Evolutionary conservation across 352 stramenopile genomes (phyloP), one percentile per base, ranked within the genome.

Genomic region (Phytophthora pluvialis): DNA sequence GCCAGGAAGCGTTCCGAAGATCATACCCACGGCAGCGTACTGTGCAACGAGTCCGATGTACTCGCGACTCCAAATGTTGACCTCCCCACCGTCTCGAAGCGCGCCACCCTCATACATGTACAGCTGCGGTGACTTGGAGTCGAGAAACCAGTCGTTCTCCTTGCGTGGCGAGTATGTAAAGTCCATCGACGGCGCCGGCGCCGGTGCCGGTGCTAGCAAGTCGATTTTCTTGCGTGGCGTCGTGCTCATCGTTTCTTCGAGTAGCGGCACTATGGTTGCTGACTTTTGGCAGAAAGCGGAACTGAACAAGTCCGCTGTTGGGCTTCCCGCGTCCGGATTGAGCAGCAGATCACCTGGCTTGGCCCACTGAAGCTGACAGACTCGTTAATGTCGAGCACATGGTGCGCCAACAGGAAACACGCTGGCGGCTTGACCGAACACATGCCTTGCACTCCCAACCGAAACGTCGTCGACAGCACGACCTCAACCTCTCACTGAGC

Each of bases 31-130:
- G 3, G 65, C 64, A 1, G 75, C 70, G 28, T 84, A 84, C 57
- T 84, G 76, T 13, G 49, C 60, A 21, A 83, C 33, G 6, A 86
- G 50, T 11, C 70, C 73, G 33, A 82, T 75, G 46, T 78, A 72
- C 18, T 83, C 67, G 1, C 62, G 57, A 57, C 72, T 73, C 57
- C 60, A 77, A 46, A 80, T 67, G 49, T 77, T 72, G 12, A 71
- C 33, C 43, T 58, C 42, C 1, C 63, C 63, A 50, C 63, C 63
- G 9, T 40, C 42, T 28, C 63, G 63, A 16, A 71, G 63, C 7
- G 56, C 63, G 1, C 63, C 63, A 31, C 63, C 63, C 26, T 60
- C 63, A 15, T 63, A 63, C 15, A 58, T 3, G 18, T 63, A 63
- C 15, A 58, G 3, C 28, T 61, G 60, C 10, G 60, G 60, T n/a